Base-by-base conservation (phyloP, 2,329 filamentous ascomycete species). In the Aschersonia sp. region DNA sequence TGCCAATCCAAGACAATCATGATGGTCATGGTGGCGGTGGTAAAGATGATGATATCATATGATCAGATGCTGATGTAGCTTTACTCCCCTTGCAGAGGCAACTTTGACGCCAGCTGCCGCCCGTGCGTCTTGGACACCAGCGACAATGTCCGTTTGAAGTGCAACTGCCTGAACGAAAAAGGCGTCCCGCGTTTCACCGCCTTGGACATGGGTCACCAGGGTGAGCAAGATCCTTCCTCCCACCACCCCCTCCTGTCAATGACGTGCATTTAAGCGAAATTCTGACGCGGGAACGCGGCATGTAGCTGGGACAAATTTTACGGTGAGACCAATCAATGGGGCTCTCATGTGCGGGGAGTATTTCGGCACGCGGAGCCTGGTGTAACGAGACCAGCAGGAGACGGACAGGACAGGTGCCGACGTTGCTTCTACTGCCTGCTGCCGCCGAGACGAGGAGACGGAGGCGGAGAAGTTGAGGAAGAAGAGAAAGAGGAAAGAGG, bases 101-200 rank as follows among this genome's bases (percentile, higher is more conserved):
- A 52, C 14, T 59, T 57, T 49, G 55, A 57, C 46, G 33, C 45
- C 29, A 42, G 47, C 4, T 59, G 57, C 37, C 49, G 53, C 14
- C 55, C 54, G 0, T 59, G 57, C 41, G 49, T 50, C 31, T 40
- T 59, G 29, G 39, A 46, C 33, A 33, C 44, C 40, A 46, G 11
- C 4, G 31, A 41, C 12, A 46, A 47, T 14, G 40, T 53, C 8
- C 32, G 51, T 6, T 47, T 57, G 43, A 53, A 53, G 48, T 57
- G 56, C 41, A 53, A 51, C 22, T 59, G 55, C 37, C 33, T 54
- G 5, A 48, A 48, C 44, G 31, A n/a, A 30, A 45, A 37, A 5
- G 45, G 35, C 2, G 35, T 49, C 8, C 52, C 50, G 2, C 44
- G 11, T 30, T 54, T 51, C 39, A 54, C 56, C 4, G 40, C 43